These are phyloP conservation scores for Ensete ventricosum DNA, from an alignment of 176 grass and related monocot species.

Conservation along the genomic window DNA sequence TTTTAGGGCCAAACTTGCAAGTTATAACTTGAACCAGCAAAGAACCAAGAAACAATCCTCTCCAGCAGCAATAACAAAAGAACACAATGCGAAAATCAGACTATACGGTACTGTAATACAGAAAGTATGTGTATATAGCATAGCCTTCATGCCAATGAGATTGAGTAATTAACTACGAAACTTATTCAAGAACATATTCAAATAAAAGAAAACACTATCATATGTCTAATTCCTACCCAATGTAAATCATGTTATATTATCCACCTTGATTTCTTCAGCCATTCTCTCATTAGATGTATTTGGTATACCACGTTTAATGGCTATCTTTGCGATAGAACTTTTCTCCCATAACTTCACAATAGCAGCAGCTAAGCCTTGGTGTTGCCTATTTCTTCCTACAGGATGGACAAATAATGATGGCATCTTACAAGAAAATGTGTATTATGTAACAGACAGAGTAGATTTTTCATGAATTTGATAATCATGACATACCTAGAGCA, in stretches of 20 bases:
- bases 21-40: too few relatives aligned
- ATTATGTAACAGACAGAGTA: not conserved
- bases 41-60: too few relatives aligned
- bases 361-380: conserved; percentile 84
- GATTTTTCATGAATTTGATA: not conserved
- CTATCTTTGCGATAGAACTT: conserved; percentile 89
- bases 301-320: conserved; percentile 77
- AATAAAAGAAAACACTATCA: not conserved
- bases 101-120: not conserved
- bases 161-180: not conserved
- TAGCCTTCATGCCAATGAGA: not conserved
- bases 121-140: not conserved
- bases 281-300: conserved; percentile 79
- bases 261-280: conserved; percentile 90
- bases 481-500: conserved; percentile 51
- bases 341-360: conserved; percentile 97
- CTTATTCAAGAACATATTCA: not conserved
- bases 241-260: conserved; percentile 12
- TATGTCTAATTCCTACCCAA: not conserved
- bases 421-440: not conserved
- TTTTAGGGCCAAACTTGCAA: too few relatives aligned
- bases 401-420: not conserved
- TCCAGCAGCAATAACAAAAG: not conserved
- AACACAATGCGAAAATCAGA: not conserved
- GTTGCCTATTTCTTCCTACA: conserved; percentile 86